Evolutionary conservation across 768 basidiomycete genomes (phyloP), one percentile per base, ranked within the genome.

Genomic region (Crassisporium funariophilum): DNA sequence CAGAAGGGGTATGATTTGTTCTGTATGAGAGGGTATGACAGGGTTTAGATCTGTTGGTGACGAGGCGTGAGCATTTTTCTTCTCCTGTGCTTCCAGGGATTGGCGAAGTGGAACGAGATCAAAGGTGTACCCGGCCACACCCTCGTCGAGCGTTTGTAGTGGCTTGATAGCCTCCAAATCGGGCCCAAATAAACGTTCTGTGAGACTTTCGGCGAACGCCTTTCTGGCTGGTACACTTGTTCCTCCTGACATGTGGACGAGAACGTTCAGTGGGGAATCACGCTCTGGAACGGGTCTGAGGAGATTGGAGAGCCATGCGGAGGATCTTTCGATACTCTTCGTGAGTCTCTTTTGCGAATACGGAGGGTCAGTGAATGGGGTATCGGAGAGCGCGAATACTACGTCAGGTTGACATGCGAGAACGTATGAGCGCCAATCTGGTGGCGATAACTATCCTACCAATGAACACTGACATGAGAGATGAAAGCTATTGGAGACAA

Each of bases 271-370:
- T 9, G 36, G 46, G 56, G 62, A 31, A 31, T 31, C 29, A 5
- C 29, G 29, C 35, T 58, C 61, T 8, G 52, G 17, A 56, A 50
- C 2, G 65, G 66, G 44, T 11, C 67, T 65, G 2, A 91, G 71
- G 1, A 88, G 50, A 24, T 76, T 69, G 0, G 73, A 64, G 0
- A 91, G 64, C 91, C 91, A 93, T 0, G 74, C 64, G 0, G 70
- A 59, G 2, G 82, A 83, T 20, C 90, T 76, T 35, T 90, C 85
- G 42, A 91, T 76, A 57, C 84, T 84, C 60, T 91, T 92, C 20
- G 78, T 83, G 4, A 84, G 64, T 2, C 91, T 81, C 53, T 88
- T 91, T 58, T 93, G 91, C 3, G 89, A 91, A 50, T 81, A 77
- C 0, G 86, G 81, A 0, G 81, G 76, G 3, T 69, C 52, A 0